Evolutionary conservation across 805 yeast species (phyloP).

Genomic region (Candida pseudofarinosa): DNA sequence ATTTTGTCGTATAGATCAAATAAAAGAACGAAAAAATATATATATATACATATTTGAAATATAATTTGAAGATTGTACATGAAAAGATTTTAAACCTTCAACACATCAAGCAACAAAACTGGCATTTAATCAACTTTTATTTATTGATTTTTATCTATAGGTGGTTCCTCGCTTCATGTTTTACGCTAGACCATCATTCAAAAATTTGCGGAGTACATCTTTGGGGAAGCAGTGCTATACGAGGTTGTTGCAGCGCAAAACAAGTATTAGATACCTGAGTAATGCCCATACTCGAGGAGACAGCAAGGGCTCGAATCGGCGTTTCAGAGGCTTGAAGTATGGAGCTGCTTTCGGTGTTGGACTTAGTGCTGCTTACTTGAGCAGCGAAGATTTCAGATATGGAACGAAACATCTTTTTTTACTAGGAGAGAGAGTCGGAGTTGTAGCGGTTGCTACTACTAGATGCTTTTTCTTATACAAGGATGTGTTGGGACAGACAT

Average conservation of each 20-base stretch:
- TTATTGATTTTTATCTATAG: too few species aligned
- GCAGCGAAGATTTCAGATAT: conserved; percentile 35
- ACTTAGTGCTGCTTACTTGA: conserved; percentile 25
- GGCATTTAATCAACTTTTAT: too few species aligned
- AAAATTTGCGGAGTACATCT: too few species aligned
- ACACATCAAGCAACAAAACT: too few species aligned
- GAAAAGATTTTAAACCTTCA: too few species aligned
- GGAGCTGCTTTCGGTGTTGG: conserved; percentile 28
- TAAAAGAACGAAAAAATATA: too few species aligned
- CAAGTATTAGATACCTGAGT: background rate
- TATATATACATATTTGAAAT: too few species aligned
- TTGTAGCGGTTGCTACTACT: conserved; percentile 64
- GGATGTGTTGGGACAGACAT: conserved; percentile 45
- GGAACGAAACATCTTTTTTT: conserved; percentile 29
- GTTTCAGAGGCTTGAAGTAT: conserved; percentile 14
- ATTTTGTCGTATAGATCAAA: too few species aligned
- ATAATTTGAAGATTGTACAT: too few species aligned
- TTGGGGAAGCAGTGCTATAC: too few species aligned
- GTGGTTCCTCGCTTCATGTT: too few species aligned
- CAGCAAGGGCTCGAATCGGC: conserved; percentile 1
- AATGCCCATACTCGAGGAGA: background rate
- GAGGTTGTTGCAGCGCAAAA: background rate
- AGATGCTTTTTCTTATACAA: conserved; percentile 73
- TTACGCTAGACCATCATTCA: too few species aligned
- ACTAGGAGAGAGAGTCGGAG: conserved; percentile 50